Percentiles rank a stretch among this genome's conserved stretches.
Evolutionary conservation across 345 rosid species (phyloP).

Genomic region (Eutrema heterophyllum): DNA sequence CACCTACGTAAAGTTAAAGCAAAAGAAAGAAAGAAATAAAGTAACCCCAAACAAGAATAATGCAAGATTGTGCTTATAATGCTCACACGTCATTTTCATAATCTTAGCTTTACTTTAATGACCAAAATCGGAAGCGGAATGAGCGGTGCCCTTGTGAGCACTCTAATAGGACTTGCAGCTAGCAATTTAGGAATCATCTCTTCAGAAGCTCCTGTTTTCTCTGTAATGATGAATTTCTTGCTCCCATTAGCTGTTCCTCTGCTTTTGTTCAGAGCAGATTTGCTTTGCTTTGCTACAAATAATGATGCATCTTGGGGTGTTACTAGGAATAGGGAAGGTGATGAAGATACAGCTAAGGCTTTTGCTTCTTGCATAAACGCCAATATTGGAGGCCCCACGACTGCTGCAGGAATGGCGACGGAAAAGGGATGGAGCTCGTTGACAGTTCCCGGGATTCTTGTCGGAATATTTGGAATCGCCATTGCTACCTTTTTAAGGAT

Average conservation of each 20-base stretch:
- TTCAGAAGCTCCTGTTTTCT: constrained; percentile 46
- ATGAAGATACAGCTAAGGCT: constrained; percentile 47
- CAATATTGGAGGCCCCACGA: constrained; percentile 75
- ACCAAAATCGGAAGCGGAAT: too few species aligned
- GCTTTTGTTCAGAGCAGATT: constrained; percentile 42
- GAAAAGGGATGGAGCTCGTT: constrained; percentile 62
- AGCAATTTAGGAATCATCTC: constrained; percentile 47
- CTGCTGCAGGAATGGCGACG: constrained; percentile 78
- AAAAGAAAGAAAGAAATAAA: not conserved
- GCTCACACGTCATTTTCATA: not conserved
- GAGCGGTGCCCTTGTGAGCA: constrained; percentile 73
- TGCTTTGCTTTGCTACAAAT: too few species aligned
- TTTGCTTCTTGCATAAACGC: constrained; percentile 73
- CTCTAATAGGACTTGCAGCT: constrained; percentile 59
- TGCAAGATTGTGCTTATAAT: not conserved
- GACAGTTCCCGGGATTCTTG: constrained; percentile 57
- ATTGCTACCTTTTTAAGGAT: constrained; percentile 61
- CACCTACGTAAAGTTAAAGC: not conserved
- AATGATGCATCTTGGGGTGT: too few species aligned
- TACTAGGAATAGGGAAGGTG: constrained; percentile 62
- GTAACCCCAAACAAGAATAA: not conserved
- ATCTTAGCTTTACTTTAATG: not conserved
- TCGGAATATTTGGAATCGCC: constrained; percentile 58
- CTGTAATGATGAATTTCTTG: constrained; percentile 49
- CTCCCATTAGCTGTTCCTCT: too few species aligned